Conservation (phyloP, 2,329 filamentous ascomycete genomes). For the Apiospora phragmitis region DNA sequence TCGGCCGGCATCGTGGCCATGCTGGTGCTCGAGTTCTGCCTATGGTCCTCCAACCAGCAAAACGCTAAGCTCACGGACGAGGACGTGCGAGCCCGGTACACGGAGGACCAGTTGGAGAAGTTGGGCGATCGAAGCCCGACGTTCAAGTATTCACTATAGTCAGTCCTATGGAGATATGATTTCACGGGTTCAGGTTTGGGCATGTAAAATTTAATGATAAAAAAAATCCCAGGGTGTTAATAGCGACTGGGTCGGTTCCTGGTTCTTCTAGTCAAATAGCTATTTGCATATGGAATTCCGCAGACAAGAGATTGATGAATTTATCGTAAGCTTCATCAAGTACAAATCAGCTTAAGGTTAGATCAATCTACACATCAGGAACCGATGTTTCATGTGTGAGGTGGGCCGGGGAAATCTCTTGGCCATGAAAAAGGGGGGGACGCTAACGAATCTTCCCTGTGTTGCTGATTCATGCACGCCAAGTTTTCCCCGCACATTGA, state of each 20-base stretch:
- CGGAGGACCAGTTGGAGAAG: constrained; percentile 28
- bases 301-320: not conserved
- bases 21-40: constrained; percentile 13
- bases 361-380: no score
- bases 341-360: no score
- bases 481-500: not conserved
- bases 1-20: constrained; percentile 18
- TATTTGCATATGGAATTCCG: not conserved
- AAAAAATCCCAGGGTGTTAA: no score
- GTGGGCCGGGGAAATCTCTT: not conserved
- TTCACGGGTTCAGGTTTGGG: no score
- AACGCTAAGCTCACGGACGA: constrained; percentile 25
- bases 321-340: no score
- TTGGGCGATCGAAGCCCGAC: constrained; percentile 34
- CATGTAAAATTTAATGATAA: no score
- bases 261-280: not conserved
- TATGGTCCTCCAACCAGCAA: constrained; percentile 24
- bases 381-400: no score
- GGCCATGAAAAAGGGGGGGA: not conserved
- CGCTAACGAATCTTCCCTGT: not conserved
- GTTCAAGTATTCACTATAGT: constrained; percentile 17
- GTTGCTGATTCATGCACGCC: not conserved
- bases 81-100: constrained; percentile 28
- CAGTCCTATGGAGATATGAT: fast-evolving
- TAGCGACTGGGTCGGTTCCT: not conserved